These are phyloP conservation scores for Tuber borchii DNA, from an alignment of 495 filamentous ascomycete genomes.

Conservation along the genomic window DNA sequence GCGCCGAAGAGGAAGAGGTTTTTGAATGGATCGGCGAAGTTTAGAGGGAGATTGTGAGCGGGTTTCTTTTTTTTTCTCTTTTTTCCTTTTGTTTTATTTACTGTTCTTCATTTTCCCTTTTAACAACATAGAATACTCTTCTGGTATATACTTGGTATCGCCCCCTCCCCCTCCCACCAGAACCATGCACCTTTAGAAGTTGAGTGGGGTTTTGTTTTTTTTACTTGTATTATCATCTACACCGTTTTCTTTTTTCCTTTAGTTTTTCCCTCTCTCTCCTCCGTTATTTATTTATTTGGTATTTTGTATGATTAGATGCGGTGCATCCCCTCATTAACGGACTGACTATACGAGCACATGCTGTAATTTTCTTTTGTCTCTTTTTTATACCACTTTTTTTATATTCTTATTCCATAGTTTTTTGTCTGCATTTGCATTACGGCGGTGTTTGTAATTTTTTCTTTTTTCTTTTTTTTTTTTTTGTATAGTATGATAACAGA, in stretches of 20 bases:
- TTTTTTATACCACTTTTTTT: background rate
- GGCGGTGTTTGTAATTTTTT: background rate
- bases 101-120: background rate
- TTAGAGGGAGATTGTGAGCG: background rate
- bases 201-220: background rate
- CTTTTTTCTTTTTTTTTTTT: background rate
- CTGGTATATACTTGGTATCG: constrained; percentile 1
- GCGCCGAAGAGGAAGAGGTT: constrained; percentile 7
- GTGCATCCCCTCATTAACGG: background rate
- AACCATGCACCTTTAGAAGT: background rate
- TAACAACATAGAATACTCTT: background rate
- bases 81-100: background rate
- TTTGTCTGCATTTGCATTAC: background rate
- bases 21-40: background rate
- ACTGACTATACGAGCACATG: background rate
- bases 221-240: background rate
- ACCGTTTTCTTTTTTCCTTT: background rate
- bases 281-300: background rate
- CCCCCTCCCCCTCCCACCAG: background rate
- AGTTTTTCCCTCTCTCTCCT: background rate
- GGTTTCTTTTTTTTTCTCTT: background rate
- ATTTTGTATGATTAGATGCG: background rate
- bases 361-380: background rate
- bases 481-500: background rate
- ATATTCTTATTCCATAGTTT: background rate